phyloP scores from a whole-genome alignment of 768 basidiomycete genomes.

The Mycena polygramma region DNA sequence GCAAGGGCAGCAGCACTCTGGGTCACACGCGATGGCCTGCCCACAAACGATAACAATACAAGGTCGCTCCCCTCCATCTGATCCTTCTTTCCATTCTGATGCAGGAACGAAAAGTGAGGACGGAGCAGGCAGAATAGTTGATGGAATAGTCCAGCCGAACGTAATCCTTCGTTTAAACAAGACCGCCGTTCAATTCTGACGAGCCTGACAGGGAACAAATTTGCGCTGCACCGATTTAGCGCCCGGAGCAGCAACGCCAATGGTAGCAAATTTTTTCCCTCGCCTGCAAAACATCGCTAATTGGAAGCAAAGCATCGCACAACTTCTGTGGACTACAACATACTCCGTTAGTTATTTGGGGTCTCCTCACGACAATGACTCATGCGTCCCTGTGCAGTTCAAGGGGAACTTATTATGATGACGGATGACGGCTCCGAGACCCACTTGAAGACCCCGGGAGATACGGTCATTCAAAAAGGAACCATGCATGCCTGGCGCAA shows the following conservation, averaged over 20 bases:
- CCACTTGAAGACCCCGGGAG: conserved; percentile 66
- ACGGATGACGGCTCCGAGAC: conserved; percentile 70
- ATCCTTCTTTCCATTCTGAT: not conserved
- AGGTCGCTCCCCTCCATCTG: conserved; percentile 43
- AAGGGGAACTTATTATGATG: conserved; percentile 67
- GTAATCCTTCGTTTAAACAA: conserved; percentile 31
- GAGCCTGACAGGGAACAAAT: conserved; percentile 49
- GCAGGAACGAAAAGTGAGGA: conserved; percentile 56
- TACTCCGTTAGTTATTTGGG: conserved; percentile 56
- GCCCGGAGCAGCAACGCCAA: conserved; percentile 62
- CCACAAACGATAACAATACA: conserved; percentile 68
- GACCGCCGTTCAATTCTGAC: too few relatives aligned
- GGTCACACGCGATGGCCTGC: conserved; percentile 62
- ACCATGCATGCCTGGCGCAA: conserved; percentile 75
- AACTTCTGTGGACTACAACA: conserved; percentile 72
- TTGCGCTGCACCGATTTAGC: conserved; percentile 67
- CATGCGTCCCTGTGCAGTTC: conserved; percentile 53
- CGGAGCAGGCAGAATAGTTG: conserved; percentile 58
- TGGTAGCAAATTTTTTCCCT: conserved; percentile 53
- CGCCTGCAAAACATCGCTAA: not conserved
- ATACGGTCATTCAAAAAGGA: conserved; percentile 69
- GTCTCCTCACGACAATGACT: not conserved
- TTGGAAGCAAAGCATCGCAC: conserved; percentile 58
- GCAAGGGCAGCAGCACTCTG: conserved; percentile 58
- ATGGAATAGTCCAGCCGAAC: conserved; percentile 56